These are phyloP conservation scores for Grifola frondosa DNA, from an alignment of 1,284 basidiomycete genomes.

Conservation along the genomic window DNA sequence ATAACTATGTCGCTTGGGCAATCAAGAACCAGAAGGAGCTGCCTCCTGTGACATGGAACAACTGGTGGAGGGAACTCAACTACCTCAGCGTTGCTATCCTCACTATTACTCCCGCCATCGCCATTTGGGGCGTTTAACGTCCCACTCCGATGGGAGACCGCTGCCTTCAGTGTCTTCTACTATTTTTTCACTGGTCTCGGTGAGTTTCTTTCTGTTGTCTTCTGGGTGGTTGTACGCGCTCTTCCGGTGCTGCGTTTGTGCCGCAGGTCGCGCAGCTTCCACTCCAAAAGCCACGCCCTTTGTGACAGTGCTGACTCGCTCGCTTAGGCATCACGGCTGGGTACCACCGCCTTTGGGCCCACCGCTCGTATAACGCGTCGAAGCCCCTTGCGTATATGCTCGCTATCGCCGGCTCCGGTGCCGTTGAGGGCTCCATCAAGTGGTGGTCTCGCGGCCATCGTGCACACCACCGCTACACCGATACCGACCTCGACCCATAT, in stretches of 20 bases:
- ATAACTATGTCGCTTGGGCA: constrained; percentile 89
- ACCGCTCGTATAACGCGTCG: constrained; percentile 89
- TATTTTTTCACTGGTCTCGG: constrained; percentile 87
- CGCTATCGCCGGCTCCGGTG: constrained; percentile 78
- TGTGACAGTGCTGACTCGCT: too few species aligned
- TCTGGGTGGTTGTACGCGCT: not conserved
- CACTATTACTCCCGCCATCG: constrained; percentile 68
- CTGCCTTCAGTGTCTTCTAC: constrained; percentile 71
- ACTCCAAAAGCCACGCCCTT: too few species aligned
- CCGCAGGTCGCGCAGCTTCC: too few species aligned
- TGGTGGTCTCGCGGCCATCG: constrained; percentile 97
- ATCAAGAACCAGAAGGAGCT: constrained; percentile 75
- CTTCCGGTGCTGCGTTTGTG: not conserved
- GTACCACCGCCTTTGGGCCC: constrained; percentile 93
- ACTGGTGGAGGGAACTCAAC: constrained; percentile 72
- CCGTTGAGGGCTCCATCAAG: constrained; percentile 88
- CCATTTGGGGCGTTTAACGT: constrained; percentile 67
- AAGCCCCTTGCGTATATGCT: constrained; percentile 77
- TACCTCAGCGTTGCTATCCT: constrained; percentile 57
- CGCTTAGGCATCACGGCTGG: constrained; percentile 67
- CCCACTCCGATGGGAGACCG: constrained; percentile 65
- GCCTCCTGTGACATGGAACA: constrained; percentile 75
- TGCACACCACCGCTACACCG: constrained; percentile 93
- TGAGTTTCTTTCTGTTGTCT: constrained; percentile 28
- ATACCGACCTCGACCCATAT: constrained; percentile 94